phyloP scores from a whole-genome alignment of 2,329 filamentous ascomycete species.

The Pseudogymnoascus sp. region DNA sequence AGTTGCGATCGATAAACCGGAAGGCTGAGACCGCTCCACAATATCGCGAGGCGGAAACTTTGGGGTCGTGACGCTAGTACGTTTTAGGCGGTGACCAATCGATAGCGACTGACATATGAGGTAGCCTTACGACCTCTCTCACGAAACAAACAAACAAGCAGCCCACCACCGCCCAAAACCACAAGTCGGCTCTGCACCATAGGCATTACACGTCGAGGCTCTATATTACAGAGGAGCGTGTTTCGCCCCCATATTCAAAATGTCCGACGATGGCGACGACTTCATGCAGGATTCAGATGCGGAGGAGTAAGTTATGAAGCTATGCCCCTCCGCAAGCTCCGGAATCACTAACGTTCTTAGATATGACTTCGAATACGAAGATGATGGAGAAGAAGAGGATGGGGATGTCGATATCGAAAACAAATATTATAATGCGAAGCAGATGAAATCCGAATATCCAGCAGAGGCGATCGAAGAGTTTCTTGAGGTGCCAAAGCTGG shows the following conservation, averaged over 20 bases:
- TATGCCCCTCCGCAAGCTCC: constrained; percentile 7
- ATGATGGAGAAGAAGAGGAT: constrained; percentile 75
- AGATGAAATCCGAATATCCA: constrained; percentile 81
- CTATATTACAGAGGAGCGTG: neutral
- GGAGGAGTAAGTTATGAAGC: constrained; percentile 57
- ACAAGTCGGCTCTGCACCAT: neutral
- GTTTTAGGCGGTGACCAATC: neutral
- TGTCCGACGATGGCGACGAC: constrained; percentile 66
- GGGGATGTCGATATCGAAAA: constrained; percentile 96
- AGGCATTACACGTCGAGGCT: neutral
- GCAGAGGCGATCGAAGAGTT: constrained; percentile 89
- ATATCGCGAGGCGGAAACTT: constrained; percentile 8
- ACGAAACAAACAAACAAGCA: neutral
- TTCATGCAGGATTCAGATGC: constrained; percentile 91
- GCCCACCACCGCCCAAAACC: neutral
- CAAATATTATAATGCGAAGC: constrained; percentile 99
- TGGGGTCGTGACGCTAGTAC: neutral
- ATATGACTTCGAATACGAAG: constrained; percentile 97
- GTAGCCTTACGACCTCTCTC: constrained; percentile 2
- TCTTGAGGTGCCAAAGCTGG: constrained; percentile 74
- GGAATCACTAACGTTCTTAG: constrained; percentile 35
- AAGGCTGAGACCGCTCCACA: constrained; percentile 8
- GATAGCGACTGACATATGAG: neutral
- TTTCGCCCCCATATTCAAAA: constrained; percentile 22
- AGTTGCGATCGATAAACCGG: neutral